Evolutionary conservation across 2,329 filamentous ascomycete genomes (phyloP), one percentile per base, ranked within the genome.

Genomic region (Pestalotiopsis fici): DNA sequence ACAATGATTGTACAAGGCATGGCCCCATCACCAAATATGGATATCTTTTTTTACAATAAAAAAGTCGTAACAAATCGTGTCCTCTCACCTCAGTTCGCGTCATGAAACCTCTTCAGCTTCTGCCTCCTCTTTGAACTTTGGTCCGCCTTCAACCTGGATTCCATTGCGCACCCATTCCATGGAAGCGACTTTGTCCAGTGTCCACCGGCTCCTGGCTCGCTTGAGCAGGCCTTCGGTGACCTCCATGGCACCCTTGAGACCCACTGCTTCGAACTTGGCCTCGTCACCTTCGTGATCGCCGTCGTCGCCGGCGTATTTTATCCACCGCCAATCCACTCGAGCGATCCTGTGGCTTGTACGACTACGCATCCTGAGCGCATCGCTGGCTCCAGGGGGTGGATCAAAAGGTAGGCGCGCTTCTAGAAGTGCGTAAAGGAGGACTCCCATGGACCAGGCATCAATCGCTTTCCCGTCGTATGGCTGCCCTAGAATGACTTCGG

Each of bases 351-450:
- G 96, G 64, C 92, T 95, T 0, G 93, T 95, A 66, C 93, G 86
- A 72, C 92, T 95, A 73, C 92, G 85, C 87, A 93, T 91, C 72
- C 91, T 89, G 70, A 91, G 87, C 28, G 89, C 89, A 73, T 94
- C 93, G 60, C 90, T 91, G 73, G 93, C 92, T 18, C 92, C 91
- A 0, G 95, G 95, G 4, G 93, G 88, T 0, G 94, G 93, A 76
- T 99, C 96, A 73, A 99, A 99, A 0, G 96, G 96, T 21, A 99
- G 82, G 31, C 95, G 88, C n/a, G 92, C 92, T 81, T 99, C 96
- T 79, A 98, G 91, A 3, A 98, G 87, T 1, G 96, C 94, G 77
- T 98, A 99, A 0, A 98, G 86, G 2, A 98, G 83, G 1, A 99
- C 96, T 64, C 96, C 96, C 1, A 98, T 85, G 0, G 95, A 97